A percentile compares a stretch with the other conserved stretches of the same genome.
These are phyloP conservation scores for Aspergillus steynii DNA, from an alignment of 495 filamentous ascomycete genomes.

Conservation along the genomic window DNA sequence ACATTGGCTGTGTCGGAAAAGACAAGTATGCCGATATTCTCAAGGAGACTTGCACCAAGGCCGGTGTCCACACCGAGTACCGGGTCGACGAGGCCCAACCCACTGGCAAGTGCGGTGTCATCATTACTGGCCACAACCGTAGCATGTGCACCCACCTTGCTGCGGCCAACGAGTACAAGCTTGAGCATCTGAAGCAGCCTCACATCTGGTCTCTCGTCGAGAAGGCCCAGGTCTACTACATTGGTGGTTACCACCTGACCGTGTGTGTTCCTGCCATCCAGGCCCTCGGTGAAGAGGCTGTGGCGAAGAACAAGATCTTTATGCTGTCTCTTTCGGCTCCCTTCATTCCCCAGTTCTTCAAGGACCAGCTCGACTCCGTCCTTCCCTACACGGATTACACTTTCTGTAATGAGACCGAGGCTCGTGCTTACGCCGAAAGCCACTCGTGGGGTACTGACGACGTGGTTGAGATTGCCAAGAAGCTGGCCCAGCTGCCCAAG, in stretches of 20 bases:
- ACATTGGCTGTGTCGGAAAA: slow-evolving; percentile 87
- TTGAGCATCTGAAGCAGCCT: slow-evolving; percentile 88
- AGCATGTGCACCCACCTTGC: slow-evolving; percentile 94
- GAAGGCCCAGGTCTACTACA: slow-evolving; percentile 83
- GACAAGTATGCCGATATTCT: slow-evolving; percentile 91
- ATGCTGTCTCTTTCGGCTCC: slow-evolving; percentile 88
- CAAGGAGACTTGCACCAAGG: slow-evolving; percentile 73
- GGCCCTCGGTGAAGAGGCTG: slow-evolving; percentile 87
- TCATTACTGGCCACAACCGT: slow-evolving; percentile 94
- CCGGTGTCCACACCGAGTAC: slow-evolving; percentile 90
- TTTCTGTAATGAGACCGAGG: slow-evolving; percentile 96
- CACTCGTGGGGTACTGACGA: slow-evolving; percentile 72
- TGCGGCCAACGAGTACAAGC: slow-evolving; percentile 94
- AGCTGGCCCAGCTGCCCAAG: slow-evolving; percentile 86
- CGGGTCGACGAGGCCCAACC: slow-evolving; percentile 76
- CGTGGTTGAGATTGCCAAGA: slow-evolving; percentile 83
- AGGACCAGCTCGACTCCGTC: slow-evolving; percentile 83
- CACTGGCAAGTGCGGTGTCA: slow-evolving; percentile 92
- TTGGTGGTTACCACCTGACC: slow-evolving; percentile 87
- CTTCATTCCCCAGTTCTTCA: slow-evolving; percentile 97
- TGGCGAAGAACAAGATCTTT: slow-evolving; percentile 84
- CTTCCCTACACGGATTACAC: slow-evolving; percentile 93
- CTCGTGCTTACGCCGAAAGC: slow-evolving; percentile 76
- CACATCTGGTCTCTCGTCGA: slow-evolving; percentile 89
- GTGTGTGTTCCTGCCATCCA: slow-evolving; percentile 88